phyloP scores from a whole-genome alignment of 805 yeast species.

The Lipomyces yamadae region DNA sequence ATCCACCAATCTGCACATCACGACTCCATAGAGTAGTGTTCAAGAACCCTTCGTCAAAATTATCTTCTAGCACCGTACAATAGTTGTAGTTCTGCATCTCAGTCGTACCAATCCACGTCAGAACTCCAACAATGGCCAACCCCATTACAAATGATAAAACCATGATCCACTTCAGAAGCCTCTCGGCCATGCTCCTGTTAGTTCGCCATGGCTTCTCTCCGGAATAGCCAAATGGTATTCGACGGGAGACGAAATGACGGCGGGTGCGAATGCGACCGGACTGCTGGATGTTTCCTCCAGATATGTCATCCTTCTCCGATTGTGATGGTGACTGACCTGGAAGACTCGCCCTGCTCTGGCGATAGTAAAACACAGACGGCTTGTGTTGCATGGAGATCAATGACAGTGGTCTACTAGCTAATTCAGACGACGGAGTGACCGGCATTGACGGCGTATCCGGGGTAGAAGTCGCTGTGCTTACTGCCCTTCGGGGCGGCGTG shows the following conservation, averaged over 20 bases:
- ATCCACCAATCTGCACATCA: slow-evolving; percentile 33
- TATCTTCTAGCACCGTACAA: slow-evolving; percentile 25
- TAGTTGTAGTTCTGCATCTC: slow-evolving; percentile 23
- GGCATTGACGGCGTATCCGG: neutral
- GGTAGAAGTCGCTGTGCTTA: neutral
- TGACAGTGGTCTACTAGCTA: neutral
- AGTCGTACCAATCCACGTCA: slow-evolving; percentile 31
- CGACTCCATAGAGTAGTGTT: slow-evolving; percentile 16
- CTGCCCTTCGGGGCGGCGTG: neutral
- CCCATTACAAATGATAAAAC: slow-evolving; percentile 19
- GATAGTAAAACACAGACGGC: slow-evolving; percentile 12
- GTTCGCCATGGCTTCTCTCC: slow-evolving; percentile 34
- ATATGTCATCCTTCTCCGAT: neutral
- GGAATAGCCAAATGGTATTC: slow-evolving; percentile 26
- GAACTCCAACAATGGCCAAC: slow-evolving; percentile 19
- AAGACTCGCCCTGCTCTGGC: neutral
- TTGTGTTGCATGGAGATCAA: neutral
- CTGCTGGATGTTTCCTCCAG: neutral
- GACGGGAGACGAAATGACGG: slow-evolving; percentile 25
- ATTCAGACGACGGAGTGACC: neutral
- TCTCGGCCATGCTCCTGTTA: slow-evolving; percentile 16
- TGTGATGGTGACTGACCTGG: neutral
- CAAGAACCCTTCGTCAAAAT: slow-evolving; percentile 12
- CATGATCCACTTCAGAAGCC: slow-evolving; percentile 11
- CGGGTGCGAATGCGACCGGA: slow-evolving; percentile 19